Evolutionary conservation across 805 yeast genomes (phyloP).

Genomic region (Kodamaea fukazawae): DNA sequence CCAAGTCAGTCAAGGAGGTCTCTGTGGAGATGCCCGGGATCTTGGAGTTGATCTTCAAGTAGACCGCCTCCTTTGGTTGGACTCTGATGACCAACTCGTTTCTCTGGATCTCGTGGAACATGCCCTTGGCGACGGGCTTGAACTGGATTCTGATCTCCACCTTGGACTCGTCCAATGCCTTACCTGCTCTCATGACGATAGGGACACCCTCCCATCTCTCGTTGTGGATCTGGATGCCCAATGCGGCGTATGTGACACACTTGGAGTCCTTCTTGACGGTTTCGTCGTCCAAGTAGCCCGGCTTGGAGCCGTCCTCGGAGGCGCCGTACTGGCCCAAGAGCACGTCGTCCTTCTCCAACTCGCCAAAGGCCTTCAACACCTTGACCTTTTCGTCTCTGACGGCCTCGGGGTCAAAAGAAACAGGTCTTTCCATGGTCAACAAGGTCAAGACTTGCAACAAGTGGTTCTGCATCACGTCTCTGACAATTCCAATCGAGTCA

Average conservation of each 20-base stretch:
- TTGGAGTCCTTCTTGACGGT: slow-evolving; percentile 80
- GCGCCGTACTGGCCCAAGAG: slow-evolving; percentile 84
- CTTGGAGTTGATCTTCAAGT: slow-evolving; percentile 89
- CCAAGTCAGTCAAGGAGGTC: slow-evolving; percentile 85
- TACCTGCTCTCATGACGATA: slow-evolving; percentile 92
- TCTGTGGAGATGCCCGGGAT: slow-evolving; percentile 86
- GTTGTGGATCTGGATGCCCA: slow-evolving; percentile 73
- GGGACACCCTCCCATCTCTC: slow-evolving; percentile 99
- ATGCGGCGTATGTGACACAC: slow-evolving; percentile 90
- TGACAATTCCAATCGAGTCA: slow-evolving; percentile 89
- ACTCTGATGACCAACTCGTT: slow-evolving; percentile 92
- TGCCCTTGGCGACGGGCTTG: slow-evolving; percentile 79
- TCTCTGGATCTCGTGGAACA: slow-evolving; percentile 76
- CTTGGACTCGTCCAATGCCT: slow-evolving; percentile 91
- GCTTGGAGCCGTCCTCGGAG: slow-evolving; percentile 85
- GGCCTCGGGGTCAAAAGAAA: slow-evolving; percentile 85
- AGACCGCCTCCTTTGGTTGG: slow-evolving; percentile 94
- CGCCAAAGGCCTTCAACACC: slow-evolving; percentile 76
- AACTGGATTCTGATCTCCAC: slow-evolving; percentile 95
- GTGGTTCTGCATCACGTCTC: slow-evolving; percentile 99
- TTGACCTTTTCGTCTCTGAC: slow-evolving; percentile 95
- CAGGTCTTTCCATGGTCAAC: slow-evolving; percentile 94
- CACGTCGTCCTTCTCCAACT: slow-evolving; percentile 62
- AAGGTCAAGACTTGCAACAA: slow-evolving; percentile 87
- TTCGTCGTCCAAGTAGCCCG: slow-evolving; percentile 88